Base-by-base conservation (phyloP, 1,139 yeast genomes). In the Ogataea hybrid region DNA sequence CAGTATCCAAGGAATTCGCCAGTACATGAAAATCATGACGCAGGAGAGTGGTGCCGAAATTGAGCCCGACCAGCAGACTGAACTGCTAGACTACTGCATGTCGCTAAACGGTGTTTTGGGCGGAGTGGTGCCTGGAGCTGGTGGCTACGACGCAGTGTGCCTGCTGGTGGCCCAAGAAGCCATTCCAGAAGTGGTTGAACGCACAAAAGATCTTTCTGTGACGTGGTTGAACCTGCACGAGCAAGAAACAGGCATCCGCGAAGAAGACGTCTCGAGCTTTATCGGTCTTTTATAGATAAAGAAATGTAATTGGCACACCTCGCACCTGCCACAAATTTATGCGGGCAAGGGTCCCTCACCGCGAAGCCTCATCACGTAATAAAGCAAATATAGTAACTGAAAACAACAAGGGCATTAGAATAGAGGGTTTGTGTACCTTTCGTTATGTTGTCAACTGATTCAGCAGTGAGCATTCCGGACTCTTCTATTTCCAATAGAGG, bases 41-140 rank as follows among this genome's bases (percentile, higher is more conserved):
- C 47, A 53, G 2, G 70, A 71, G 31, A 73, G 95, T 0, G 84
- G 84, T 1, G 97, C 95, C 1, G 87, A 84, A n/a, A 79, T 92
- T 40, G 98, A 92, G 62, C 98, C 98, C 0, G 64, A 62, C 2
- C 68, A 73, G 17, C 98, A 94, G 64, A 86, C 96, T 0, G 45
- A 52, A 5, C 67, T 92, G 7, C 65, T 94, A n/a, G 81, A 92
- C 56, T 63, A 67, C 14, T 84, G 94, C 51, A 53, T 62, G 16
- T 40, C 58, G 0, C 51, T 85, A 15, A 69, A 70, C 0, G 98
- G 98, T 10, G 94, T 89, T 31, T 57, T 90, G 17, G 95, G 96
- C 0, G 97, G 96, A 9, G 94, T 92, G 25, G 96, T 92, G 4
- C 98, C 98, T 0, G 98, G 98, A 2, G 98, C 98, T 0, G 98